Evolutionary conservation across 1,284 basidiomycete species (phyloP).

Genomic region (Flammula alnicola): DNA sequence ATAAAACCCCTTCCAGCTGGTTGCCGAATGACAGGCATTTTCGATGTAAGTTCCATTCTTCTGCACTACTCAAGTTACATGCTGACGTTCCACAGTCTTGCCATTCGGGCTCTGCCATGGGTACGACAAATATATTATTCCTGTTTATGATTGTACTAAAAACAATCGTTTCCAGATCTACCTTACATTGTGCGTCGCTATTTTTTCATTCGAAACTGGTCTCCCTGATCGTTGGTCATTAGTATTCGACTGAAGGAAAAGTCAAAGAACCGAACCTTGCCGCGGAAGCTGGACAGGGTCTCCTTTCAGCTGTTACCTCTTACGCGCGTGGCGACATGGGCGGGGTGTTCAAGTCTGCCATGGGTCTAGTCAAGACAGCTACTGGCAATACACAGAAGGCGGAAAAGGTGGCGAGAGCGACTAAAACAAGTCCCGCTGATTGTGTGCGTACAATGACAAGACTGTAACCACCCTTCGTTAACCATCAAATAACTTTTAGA

Average conservation of each 20-base stretch:
- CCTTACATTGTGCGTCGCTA: constrained; percentile 58
- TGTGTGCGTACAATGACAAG: constrained; percentile 41
- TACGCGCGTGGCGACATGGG: constrained; percentile 81
- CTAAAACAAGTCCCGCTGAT: constrained; percentile 81
- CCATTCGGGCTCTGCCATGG: constrained; percentile 70
- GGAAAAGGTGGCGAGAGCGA: constrained; percentile 63
- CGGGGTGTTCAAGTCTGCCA: constrained; percentile 67
- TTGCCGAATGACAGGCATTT: constrained; percentile 87
- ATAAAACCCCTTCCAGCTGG: constrained; percentile 79
- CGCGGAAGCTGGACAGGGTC: constrained; percentile 77
- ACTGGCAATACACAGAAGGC: constrained; percentile 59
- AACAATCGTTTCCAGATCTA: constrained; percentile 45
- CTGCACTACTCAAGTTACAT: constrained; percentile 8
- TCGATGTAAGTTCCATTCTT: constrained; percentile 60
- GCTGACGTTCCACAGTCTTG: constrained; percentile 50
- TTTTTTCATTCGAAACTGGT: background rate
- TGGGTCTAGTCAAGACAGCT: constrained; percentile 53
- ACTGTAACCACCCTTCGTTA: background rate
- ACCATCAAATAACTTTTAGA: constrained; percentile 34
- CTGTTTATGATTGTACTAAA: constrained; percentile 3
- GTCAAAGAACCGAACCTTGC: constrained; percentile 91
- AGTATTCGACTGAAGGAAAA: constrained; percentile 93
- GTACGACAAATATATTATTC: constrained; percentile 36
- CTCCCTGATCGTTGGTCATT: background rate
- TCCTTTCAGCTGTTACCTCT: constrained; percentile 70